phyloP scores from a whole-genome alignment of 495 filamentous ascomycete species.

The Halenospora varia region DNA sequence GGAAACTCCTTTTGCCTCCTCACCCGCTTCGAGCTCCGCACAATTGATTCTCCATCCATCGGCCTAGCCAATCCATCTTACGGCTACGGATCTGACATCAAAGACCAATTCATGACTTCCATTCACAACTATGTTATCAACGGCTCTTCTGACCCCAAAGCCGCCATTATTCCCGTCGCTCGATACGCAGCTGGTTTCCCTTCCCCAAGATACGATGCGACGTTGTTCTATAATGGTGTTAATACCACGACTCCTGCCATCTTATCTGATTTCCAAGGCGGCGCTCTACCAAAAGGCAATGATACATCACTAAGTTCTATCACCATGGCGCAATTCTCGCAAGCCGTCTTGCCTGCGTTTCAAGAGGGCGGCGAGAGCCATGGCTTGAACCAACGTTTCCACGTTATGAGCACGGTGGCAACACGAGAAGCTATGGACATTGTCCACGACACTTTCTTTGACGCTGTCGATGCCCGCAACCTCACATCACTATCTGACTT shows the following conservation, averaged over 20 bases:
- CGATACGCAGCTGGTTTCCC: background rate
- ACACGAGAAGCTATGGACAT: slow-evolving; percentile 12
- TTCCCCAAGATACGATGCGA: background rate
- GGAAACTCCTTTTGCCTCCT: slow-evolving; percentile 34
- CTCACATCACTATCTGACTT: background rate
- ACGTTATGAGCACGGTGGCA: slow-evolving; percentile 1
- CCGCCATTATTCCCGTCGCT: slow-evolving; percentile 9
- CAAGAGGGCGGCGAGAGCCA: slow-evolving; percentile 1
- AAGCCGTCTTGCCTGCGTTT: slow-evolving; percentile 5
- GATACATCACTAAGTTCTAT: background rate
- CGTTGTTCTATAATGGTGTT: slow-evolving; percentile 3
- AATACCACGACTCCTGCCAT: slow-evolving; percentile 2
- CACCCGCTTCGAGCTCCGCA: slow-evolving; percentile 8
- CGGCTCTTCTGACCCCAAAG: slow-evolving; percentile 8
- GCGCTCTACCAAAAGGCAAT: background rate
- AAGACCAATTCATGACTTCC: slow-evolving; percentile 2
- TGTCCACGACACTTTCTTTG: slow-evolving; percentile 18
- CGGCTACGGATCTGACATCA: background rate
- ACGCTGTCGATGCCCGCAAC: background rate
- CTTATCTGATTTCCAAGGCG: slow-evolving; percentile 11
- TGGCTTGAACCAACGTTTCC: slow-evolving; percentile 15
- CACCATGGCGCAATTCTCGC: slow-evolving; percentile 3
- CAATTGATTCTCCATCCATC: background rate
- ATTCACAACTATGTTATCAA: slow-evolving; percentile 6
- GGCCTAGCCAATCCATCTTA: background rate